Evolutionary conservation across 164 flowering plant species (phyloP).

Genomic region (Sextonia rubra): DNA sequence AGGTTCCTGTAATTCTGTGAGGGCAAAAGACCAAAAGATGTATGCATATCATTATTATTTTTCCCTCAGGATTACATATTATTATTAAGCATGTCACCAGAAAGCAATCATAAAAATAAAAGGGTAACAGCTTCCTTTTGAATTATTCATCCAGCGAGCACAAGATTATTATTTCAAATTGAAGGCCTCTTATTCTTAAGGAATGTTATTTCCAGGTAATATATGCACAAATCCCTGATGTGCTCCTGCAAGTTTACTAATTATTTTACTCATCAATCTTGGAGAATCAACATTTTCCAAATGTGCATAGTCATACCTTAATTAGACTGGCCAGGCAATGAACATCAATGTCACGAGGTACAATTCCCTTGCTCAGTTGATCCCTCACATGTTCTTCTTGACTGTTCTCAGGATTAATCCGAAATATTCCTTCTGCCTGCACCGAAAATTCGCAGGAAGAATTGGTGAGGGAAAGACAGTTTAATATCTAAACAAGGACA

Average conservation of each 20-base stretch:
- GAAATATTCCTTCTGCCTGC: conserved; percentile 94
- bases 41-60: neutral
- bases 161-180: too few relatives aligned
- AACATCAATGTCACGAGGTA: conserved; percentile 85
- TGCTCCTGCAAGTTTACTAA: neutral
- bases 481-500: too few relatives aligned
- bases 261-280: too few relatives aligned
- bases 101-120: neutral
- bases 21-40: neutral
- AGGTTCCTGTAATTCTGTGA: neutral
- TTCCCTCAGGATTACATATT: too few relatives aligned
- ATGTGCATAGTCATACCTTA: conserved; percentile 15
- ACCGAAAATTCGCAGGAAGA: neutral
- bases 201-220: neutral
- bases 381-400: conserved; percentile 85
- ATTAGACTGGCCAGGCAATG: conserved; percentile 94
- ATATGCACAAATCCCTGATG: too few relatives aligned
- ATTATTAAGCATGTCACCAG: neutral
- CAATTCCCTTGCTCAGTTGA: conserved; percentile 79
- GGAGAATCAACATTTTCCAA: neutral
- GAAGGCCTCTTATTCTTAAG: too few relatives aligned
- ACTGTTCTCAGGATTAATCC: conserved; percentile 93
- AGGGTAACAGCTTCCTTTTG: neutral
- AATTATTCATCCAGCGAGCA: too few relatives aligned
- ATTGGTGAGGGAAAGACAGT: too few relatives aligned